Conservation (phyloP, 495 filamentous ascomycete genomes). For the Thermothielavioides terrestris region DNA sequence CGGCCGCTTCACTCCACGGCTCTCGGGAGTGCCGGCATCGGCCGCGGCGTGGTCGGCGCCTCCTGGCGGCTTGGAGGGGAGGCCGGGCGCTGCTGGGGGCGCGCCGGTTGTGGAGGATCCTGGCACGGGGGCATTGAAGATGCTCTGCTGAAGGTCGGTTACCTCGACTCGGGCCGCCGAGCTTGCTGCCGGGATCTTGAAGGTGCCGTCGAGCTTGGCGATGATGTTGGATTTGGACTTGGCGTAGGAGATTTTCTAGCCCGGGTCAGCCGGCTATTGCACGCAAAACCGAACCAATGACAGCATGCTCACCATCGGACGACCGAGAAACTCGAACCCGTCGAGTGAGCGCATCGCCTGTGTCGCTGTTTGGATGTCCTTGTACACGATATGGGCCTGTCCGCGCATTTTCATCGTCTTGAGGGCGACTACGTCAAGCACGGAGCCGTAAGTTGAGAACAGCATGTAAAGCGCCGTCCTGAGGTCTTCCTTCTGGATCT, state of each 20-base stretch:
- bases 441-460: slow-evolving; percentile 86
- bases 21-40: slow-evolving; percentile 37
- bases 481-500: slow-evolving; percentile 77
- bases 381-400: slow-evolving; percentile 87
- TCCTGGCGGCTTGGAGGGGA: slow-evolving; percentile 34
- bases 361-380: slow-evolving; percentile 76
- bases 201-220: slow-evolving; percentile 84
- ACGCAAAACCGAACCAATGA: not conserved
- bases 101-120: slow-evolving; percentile 32
- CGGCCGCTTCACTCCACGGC: slow-evolving; percentile 53
- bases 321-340: slow-evolving; percentile 79
- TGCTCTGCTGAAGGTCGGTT: slow-evolving; percentile 71
- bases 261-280: slow-evolving; percentile 20
- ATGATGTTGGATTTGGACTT: slow-evolving; percentile 79
- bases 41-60: slow-evolving; percentile 33
- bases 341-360: slow-evolving; percentile 84
- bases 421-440: slow-evolving; percentile 87
- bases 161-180: slow-evolving; percentile 49
- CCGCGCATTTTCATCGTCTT: slow-evolving; percentile 87
- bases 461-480: slow-evolving; percentile 80
- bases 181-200: slow-evolving; percentile 50
- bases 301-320: slow-evolving; percentile 59
- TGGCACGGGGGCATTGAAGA: slow-evolving; percentile 62
- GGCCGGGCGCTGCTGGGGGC: slow-evolving; percentile 33
- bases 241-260: slow-evolving; percentile 77